Evolutionary conservation across 148 eudicot species (phyloP), one percentile per base, ranked within the genome.

Genomic region (Beta vulgaris): DNA sequence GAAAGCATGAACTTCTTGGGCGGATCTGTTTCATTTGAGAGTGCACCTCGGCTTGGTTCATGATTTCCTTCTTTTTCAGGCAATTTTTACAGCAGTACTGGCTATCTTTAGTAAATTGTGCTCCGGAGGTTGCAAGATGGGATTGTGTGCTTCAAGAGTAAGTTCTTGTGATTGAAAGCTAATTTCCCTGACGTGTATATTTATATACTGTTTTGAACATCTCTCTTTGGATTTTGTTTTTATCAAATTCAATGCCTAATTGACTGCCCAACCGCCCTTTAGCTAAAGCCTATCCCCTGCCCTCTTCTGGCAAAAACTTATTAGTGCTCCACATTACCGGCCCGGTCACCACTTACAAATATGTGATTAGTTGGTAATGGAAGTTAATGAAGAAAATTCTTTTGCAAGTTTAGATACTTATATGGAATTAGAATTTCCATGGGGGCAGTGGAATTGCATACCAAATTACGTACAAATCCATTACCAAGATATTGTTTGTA

Each of bases 111-210:
- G 25, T 53, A 55, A 51, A 19, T 69, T 54, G 39, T 69, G 54
- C 40, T 63, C 57, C 37, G 15, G 36, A 53, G 49, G 73, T 26
- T 46, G 72, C 57, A 70, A 67, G 39, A 80, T 80, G 83, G 83
- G 79, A 44, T 42, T 63, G 57, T 80, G 83, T 71, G 14, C 39
- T 32, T 80, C 83, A 32, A 71, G 64, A 44, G 83, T 80, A 71
- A 75, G 79, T 71, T 73, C 36, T 18, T 58, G 14, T 39, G 34
- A 65, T n/a, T 34, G 4, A 26, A n/a, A 46, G 16, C 21, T 25
- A 32, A 28, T n/a, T 40, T 32, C 32, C 44, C 29, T 35, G 54
- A 19, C 23, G 66, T 29, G 34, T 37, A 32, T 34, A 12, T 1
- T 2, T 35, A 16, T 15, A 10, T 39, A 39, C 42, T 39, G 42